These are phyloP conservation scores for Cryptococcus wingfieldii DNA, from an alignment of 1,284 basidiomycete genomes.

Conservation along the genomic window DNA sequence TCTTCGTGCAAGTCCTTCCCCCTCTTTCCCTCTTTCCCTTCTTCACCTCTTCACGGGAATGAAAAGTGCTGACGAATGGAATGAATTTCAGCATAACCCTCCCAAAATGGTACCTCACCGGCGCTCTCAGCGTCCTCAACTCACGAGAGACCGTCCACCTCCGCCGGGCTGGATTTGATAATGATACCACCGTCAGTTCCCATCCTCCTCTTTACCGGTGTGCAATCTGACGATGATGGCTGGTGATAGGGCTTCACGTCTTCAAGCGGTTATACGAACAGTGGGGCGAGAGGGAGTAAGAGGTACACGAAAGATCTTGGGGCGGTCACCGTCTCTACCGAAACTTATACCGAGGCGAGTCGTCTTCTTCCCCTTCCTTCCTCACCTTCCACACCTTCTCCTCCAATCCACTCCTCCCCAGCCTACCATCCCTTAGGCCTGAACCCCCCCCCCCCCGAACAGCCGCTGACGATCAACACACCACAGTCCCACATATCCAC, in stretches of 20 bases:
- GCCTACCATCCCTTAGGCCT: no score
- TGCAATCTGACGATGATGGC: not conserved
- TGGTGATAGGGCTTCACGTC: not conserved
- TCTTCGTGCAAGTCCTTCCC: no score
- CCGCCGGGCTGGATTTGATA: not conserved
- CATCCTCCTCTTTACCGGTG: not conserved
- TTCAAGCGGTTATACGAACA: not conserved
- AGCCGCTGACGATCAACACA: no score
- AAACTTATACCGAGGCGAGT: slow-evolving; percentile 1
- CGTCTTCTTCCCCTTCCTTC: not conserved
- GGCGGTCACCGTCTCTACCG: not conserved
- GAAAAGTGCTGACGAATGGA: no score
- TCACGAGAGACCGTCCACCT: slow-evolving; percentile 6
- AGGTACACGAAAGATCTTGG: not conserved
- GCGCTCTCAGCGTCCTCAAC: slow-evolving; percentile 11
- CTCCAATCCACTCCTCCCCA: no score
- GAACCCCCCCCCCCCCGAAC: no score
- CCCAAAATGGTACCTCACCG: slow-evolving; percentile 14
- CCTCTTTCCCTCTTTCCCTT: no score
- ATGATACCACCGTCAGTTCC: not conserved
- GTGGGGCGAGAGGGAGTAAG: not conserved
- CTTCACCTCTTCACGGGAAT: no score
- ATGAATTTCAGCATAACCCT: slow-evolving; percentile 6
- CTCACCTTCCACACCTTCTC: no score
- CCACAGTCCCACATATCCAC: no score